Conservation (phyloP, 441 rosid species). For the Capsella rubella region DNA sequence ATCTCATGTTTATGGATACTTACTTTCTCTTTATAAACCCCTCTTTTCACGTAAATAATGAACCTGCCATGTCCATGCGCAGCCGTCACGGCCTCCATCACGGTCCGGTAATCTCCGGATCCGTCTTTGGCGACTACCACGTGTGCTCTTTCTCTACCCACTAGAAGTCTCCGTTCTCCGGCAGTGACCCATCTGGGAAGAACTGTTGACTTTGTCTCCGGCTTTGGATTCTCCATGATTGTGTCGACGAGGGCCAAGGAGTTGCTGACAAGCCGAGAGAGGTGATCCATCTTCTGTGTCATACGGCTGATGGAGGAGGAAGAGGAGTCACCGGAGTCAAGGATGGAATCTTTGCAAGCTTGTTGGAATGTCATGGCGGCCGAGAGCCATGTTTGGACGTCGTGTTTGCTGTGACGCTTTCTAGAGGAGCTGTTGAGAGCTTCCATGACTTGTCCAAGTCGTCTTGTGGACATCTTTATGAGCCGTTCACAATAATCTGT, state of each 20-base stretch:
- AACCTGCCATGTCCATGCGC: constrained; percentile 63
- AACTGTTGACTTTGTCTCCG: constrained; percentile 29
- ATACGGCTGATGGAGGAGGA: constrained; percentile 38
- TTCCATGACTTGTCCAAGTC: constrained; percentile 58
- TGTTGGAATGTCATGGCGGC: constrained; percentile 78
- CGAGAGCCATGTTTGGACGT: constrained; percentile 80
- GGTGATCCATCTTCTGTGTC: constrained; percentile 64
- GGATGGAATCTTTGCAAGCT: constrained; percentile 72
- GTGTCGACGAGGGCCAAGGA: constrained; percentile 64
- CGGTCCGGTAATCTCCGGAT: constrained; percentile 63
- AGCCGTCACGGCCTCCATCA: constrained; percentile 72
- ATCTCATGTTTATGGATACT: constrained; percentile 60
- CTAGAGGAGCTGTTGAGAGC: constrained; percentile 54
- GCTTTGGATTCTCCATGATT: constrained; percentile 32
- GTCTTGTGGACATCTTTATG: constrained; percentile 59
- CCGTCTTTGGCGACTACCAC: constrained; percentile 84
- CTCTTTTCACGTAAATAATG: constrained; percentile 76
- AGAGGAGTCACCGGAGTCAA: constrained; percentile 35
- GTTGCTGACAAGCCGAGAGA: constrained; percentile 63
- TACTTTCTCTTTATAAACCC: constrained; percentile 75
- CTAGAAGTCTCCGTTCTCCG: constrained; percentile 62
- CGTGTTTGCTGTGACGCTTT: constrained; percentile 46
- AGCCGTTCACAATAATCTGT: constrained; percentile 65
- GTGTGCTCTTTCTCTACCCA: constrained; percentile 52
- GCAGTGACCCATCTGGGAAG: constrained; percentile 68